A percentile compares a stretch with the other conserved stretches of the same genome.
Conservation (phyloP, 768 basidiomycete species). For the Boletus bicolor region DNA sequence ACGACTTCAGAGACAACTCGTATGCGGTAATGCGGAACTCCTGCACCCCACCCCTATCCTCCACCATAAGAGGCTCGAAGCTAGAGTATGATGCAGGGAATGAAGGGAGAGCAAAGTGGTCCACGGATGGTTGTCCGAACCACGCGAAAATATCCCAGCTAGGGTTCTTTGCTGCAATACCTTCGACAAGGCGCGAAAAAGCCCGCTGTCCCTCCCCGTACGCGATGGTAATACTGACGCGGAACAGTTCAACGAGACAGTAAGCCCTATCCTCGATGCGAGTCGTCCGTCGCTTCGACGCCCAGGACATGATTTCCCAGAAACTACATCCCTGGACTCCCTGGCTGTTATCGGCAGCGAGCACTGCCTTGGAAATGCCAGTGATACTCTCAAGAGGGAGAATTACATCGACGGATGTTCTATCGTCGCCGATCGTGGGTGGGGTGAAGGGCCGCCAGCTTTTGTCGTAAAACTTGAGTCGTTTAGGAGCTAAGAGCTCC, state of each 20-base stretch:
- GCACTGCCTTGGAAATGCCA: background rate
- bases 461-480: constrained; percentile 17
- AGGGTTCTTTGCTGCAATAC: background rate
- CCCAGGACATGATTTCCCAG: constrained; percentile 20
- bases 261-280: constrained; percentile 24
- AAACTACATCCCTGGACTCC: background rate
- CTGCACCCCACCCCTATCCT: background rate
- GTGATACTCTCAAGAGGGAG: background rate
- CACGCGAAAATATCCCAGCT: constrained; percentile 16
- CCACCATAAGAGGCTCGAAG: background rate
- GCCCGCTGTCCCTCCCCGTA: constrained; percentile 25
- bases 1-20: constrained; percentile 1
- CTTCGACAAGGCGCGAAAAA: constrained; percentile 16
- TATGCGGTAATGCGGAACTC: background rate
- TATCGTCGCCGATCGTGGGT: background rate
- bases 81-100: constrained; percentile 12
- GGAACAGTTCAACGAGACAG: constrained; percentile 19
- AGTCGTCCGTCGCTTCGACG: constrained; percentile 20
- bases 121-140: constrained; percentile 7
- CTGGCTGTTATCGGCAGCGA: background rate
- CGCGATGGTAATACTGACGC: constrained; percentile 13
- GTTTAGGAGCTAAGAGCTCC: constrained; percentile 17
- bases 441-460: constrained; percentile 7
- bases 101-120: constrained; percentile 12
- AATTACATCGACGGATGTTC: background rate